Evolutionary conservation across 78 protist species (phyloP).

Genomic region (Pirum gemmata): DNA sequence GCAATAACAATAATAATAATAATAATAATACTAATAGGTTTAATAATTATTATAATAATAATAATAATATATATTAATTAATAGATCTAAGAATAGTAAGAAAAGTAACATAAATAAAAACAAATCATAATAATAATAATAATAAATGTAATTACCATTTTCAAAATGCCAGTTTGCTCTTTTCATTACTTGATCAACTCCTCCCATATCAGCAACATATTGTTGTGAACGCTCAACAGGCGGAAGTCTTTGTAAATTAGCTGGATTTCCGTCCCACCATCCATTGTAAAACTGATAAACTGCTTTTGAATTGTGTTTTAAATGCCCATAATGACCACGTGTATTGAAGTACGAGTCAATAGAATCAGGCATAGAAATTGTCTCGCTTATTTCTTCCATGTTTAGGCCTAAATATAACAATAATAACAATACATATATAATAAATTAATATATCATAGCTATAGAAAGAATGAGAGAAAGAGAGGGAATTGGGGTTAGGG

Average conservation of each 20-base stretch:
- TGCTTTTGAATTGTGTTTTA: constrained; percentile 35
- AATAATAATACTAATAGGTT: too few relatives aligned
- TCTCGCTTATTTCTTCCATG: constrained; percentile 5
- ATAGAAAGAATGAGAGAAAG: too few relatives aligned
- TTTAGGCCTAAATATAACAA: background rate
- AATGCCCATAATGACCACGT: constrained; percentile 39
- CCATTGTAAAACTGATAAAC: constrained; percentile 33
- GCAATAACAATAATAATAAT: too few relatives aligned
- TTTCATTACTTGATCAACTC: constrained; percentile 28
- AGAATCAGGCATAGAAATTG: background rate
- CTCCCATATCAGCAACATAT: constrained; percentile 27
- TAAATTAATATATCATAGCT: too few relatives aligned
- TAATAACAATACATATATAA: too few relatives aligned
- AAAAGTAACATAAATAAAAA: too few relatives aligned
- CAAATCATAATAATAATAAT: too few relatives aligned
- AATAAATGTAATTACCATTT: too few relatives aligned
- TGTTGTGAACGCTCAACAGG: constrained; percentile 30
- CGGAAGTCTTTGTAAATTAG: background rate
- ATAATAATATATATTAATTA: too few relatives aligned
- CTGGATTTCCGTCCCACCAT: constrained; percentile 42
- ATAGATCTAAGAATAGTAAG: too few relatives aligned
- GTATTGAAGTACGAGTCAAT: constrained; percentile 10
- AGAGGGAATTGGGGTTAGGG: too few relatives aligned
- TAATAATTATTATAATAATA: too few relatives aligned
- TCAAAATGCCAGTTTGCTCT: constrained; percentile 22